These are phyloP conservation scores for Begonia peltatifolia DNA, from an alignment of 306 rosid genomes.

Conservation along the genomic window DNA sequence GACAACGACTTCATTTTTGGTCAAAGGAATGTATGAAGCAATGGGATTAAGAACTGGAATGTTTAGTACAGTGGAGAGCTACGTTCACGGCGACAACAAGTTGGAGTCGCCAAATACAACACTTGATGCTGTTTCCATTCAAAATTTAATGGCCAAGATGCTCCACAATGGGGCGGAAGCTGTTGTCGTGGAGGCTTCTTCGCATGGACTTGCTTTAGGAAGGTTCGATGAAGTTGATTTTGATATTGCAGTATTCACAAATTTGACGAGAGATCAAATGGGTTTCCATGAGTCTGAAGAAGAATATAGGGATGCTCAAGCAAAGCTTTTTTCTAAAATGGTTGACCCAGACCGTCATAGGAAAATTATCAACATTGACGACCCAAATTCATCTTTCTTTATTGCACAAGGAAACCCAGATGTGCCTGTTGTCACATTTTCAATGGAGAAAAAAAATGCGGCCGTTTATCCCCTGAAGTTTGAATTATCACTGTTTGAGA, in stretches of 20 bases:
- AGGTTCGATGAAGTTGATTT: conserved; percentile 76
- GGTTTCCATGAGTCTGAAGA: conserved; percentile 41
- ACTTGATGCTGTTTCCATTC: conserved; percentile 68
- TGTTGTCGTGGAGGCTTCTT: conserved; percentile 62
- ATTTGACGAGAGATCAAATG: conserved; percentile 41
- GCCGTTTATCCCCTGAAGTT: conserved; percentile 78
- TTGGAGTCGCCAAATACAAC: conserved; percentile 41
- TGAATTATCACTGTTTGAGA: conserved; percentile 90
- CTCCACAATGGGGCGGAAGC: conserved; percentile 85
- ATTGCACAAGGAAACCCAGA: conserved; percentile 55
- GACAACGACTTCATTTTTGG: conserved; percentile 59
- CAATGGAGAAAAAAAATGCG: conserved; percentile 73
- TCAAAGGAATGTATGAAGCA: conserved; percentile 79
- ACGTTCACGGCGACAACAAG: conserved; percentile 69
- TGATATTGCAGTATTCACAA: conserved; percentile 80
- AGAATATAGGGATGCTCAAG: conserved; percentile 44
- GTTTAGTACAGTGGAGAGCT: conserved; percentile 67
- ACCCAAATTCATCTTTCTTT: conserved; percentile 54
- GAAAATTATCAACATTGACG: conserved; percentile 87
- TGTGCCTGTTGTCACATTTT: conserved; percentile 75
- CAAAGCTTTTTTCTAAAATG: conserved; percentile 66
- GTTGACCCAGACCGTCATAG: conserved; percentile 75
- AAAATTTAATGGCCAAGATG: conserved; percentile 91
- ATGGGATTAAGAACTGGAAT: conserved; percentile 83
- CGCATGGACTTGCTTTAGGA: conserved; percentile 39